Evolutionary conservation across 768 basidiomycete species (phyloP), one percentile per base, ranked within the genome.

Genomic region (Hericium rajendrae): DNA sequence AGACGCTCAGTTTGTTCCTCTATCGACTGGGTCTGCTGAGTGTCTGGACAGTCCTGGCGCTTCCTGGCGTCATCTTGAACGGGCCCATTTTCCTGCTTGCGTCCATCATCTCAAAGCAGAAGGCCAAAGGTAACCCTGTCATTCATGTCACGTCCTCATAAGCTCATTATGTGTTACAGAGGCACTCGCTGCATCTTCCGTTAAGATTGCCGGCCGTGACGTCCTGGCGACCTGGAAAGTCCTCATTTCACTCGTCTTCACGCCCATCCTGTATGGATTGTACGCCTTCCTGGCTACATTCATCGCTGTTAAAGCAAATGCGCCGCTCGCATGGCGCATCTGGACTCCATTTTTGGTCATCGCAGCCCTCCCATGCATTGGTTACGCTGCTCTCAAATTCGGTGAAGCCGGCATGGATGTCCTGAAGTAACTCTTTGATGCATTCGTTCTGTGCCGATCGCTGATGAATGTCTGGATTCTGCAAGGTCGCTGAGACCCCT

Each of bases 401-500:
- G 94, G 94, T 40, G 94, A 98, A 69, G 94, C 94, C 38, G 95
- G 94, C 46, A 86, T 94, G 82, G 94, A 98, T 65, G 92, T 98
- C 28, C 77, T 94, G 55, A 97, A 97, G 94, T 94, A 62, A 66
- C 86, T 73, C 12, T 16, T 28, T 20, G 52, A 22, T 22, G 49
- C 18, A 22, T 22, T 28, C 32, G 24, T 11, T 54, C 13, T 60
- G 32, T 57, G 22, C 50, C 10, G 6, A 8, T 15, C 38, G 26
- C 59, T 32, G 40, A 37, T 40, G 28, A 10, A 48, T 55, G 63
- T 11, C 54, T 57, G 16, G 28, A 13, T 9, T 15, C 43, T n/a
- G 8, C 10, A 38, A 95, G 93, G 69, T 97, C 94, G 15, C 78
- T 98, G 15, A 82, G 90, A 41, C 94, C 94, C 15, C 78, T 98